These are phyloP conservation scores for Amanita exitialis DNA, from an alignment of 768 basidiomycete species.

Conservation along the genomic window DNA sequence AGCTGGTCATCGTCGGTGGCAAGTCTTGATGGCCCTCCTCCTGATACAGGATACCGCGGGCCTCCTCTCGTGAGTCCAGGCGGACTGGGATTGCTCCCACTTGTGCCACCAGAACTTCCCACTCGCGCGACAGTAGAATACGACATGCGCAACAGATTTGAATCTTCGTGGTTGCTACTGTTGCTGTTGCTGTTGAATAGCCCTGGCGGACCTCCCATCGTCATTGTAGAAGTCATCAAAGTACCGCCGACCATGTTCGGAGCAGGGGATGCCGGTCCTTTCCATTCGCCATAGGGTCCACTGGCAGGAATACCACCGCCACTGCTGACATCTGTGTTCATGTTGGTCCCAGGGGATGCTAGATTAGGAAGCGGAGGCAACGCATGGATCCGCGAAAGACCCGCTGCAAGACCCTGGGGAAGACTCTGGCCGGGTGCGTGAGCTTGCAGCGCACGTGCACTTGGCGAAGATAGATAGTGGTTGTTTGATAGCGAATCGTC, in stretches of 20 bases:
- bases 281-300: slow-evolving; percentile 4
- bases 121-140: background rate
- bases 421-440: slow-evolving; percentile 89
- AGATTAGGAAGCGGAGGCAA: slow-evolving; percentile 31
- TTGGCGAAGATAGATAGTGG: slow-evolving; percentile 42
- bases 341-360: slow-evolving; percentile 20
- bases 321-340: slow-evolving; percentile 5
- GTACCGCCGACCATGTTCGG: background rate
- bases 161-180: background rate
- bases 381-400: slow-evolving; percentile 84
- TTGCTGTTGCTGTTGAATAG: background rate
- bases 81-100: background rate
- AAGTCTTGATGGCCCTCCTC: background rate
- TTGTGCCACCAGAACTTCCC: background rate
- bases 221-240: background rate
- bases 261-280: background rate
- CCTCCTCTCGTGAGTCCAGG: background rate
- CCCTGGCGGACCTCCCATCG: background rate
- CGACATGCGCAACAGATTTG: background rate
- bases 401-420: slow-evolving; percentile 87
- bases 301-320: background rate
- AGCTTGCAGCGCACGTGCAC: slow-evolving; percentile 68
- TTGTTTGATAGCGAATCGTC: slow-evolving; percentile 35
- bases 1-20: slow-evolving; percentile 4
- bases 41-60: background rate